Base-by-base conservation (phyloP, 2,329 filamentous ascomycete genomes). In the Ramularia endophylla region DNA sequence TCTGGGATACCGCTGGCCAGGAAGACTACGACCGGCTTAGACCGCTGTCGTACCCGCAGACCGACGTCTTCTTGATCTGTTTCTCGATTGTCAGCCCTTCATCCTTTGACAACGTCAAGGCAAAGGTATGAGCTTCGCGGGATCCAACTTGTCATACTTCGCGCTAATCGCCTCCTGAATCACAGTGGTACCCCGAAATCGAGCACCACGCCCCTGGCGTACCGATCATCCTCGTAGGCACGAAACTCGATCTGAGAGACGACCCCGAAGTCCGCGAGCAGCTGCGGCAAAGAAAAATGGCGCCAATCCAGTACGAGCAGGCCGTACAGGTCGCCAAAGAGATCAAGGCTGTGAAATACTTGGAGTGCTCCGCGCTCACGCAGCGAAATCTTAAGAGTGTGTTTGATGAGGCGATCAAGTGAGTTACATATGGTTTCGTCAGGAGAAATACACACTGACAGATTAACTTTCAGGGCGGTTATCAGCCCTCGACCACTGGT, bases 1-100 rank as follows among this genome's bases (percentile, higher is more conserved):
- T 98, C 22, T 97, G 92, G 90, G 90, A 98, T 84, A 98, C 90
- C 53, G 90, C 90, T 54, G 90, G 90, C 62, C 92, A 97, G 73
- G 90, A 97, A 72, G 90, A 97, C 76, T 97, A 97, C 72, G 90
- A 97, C 65, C 79, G 90, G 67, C 75, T 97, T 63, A 83, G 90
- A 60, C 90, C 90, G 48, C 80, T 98, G 47, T 97, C 90, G 30
- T 98, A 97, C 69, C 92, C 92, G 8, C 90, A 98, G 72, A 97
- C 92, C 46, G 92, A 98, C 61, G 92, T 97, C 36, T 97, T 97
- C 69, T 75, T 97, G 54, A 95, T 97, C 65, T 97, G 90, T 72
- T 97, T 97, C 71, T 95, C 89, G 53, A 94, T 97, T 62, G 89
- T 95, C 69, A 94, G 86, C 80, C 90, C 90, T 36, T 87, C 92